Conservation (phyloP, 2,329 filamentous ascomycete species). For the Lecanicillium sp. region DNA sequence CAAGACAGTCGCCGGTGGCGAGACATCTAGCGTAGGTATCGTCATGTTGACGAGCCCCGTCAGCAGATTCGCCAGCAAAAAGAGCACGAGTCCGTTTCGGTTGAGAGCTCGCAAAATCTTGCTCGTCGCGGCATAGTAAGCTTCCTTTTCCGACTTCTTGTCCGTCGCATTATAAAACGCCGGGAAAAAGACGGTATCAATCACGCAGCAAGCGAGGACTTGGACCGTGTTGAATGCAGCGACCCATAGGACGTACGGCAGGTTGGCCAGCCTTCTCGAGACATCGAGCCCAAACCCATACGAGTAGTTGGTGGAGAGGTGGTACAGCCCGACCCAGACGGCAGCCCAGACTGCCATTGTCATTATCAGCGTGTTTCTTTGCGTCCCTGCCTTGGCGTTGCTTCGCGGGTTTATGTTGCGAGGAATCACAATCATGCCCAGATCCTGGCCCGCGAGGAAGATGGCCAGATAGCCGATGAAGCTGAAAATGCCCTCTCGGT, state of each 20-base stretch:
- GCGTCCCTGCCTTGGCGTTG: conserved; percentile 32
- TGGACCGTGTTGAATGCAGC: conserved; percentile 85
- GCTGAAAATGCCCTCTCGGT: conserved; percentile 91
- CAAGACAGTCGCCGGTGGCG: conserved; percentile 56
- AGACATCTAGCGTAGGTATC: conserved; percentile 69
- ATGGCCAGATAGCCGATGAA: conserved; percentile 92
- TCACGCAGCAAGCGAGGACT: conserved; percentile 65
- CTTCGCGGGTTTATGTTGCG: conserved; percentile 37
- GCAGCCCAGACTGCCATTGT: conserved; percentile 56
- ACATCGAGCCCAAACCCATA: conserved; percentile 69
- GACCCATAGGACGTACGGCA: conserved; percentile 91
- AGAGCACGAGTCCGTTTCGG: conserved; percentile 76
- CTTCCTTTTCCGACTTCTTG: conserved; percentile 50
- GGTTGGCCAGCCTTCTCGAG: conserved; percentile 82
- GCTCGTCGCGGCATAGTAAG: conserved; percentile 65
- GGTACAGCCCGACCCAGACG: conserved; percentile 64
- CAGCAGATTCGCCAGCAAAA: conserved; percentile 79
- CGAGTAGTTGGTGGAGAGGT: conserved; percentile 55
- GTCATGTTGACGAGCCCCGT: conserved; percentile 87
- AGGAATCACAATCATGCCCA: conserved; percentile 73
- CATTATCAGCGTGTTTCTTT: conserved; percentile 50
- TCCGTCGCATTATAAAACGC: conserved; percentile 52
- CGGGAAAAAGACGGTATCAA: conserved; percentile 75
- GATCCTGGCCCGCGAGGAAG: conserved; percentile 80
- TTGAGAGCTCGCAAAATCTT: conserved; percentile 78